Evolutionary conservation across 805 yeast genomes (phyloP), one percentile per base, ranked within the genome.

Genomic region (Myxozyma mucilagina): DNA sequence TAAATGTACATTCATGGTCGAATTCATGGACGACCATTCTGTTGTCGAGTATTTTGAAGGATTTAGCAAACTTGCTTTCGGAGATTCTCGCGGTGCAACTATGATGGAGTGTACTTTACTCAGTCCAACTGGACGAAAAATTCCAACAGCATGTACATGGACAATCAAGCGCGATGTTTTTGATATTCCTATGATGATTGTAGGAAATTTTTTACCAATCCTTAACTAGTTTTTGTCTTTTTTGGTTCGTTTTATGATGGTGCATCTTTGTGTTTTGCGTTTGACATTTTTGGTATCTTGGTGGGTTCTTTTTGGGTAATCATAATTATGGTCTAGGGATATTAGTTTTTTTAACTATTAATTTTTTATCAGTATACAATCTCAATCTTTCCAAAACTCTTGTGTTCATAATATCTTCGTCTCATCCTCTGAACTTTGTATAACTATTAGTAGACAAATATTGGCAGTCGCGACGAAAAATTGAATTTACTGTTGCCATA

Each of bases 171-270:
- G 97, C 72, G 98, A 93, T 72, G 96, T 93, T 16, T 93, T 94
- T 75, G 97, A 97, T 8, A 87, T 93, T 56, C 99, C 99, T 14
- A 87, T 94, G 90, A 92, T 93, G 96, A 87, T 94, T 24, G 83
- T 93, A 38, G 98, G 97, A 16, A 94, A 90, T 71, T 93, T 93
- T 72, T 78, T 93, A 68, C 98, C 97, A 0, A 86, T 90, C 24
- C 59, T 75, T 59, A 70, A 68, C 11, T 71, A 60, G 61, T n/a
- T 10, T n/a, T n/a, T n/a, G n/a, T n/a, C 14, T 7, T n/a, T 39
- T n/a, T 39, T 11, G 43, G 14, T n/a, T 39, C 43, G n/a, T 39
- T 39, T n/a, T 8, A n/a, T 39, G 43, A 7, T 24, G 29, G 29
- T 24, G 29, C 29, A 24, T 24, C 4, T 24, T 24, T 24, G 29